Conservation (phyloP, 2,329 filamentous ascomycete species). For the Microcyclospora tardicrescens region DNA sequence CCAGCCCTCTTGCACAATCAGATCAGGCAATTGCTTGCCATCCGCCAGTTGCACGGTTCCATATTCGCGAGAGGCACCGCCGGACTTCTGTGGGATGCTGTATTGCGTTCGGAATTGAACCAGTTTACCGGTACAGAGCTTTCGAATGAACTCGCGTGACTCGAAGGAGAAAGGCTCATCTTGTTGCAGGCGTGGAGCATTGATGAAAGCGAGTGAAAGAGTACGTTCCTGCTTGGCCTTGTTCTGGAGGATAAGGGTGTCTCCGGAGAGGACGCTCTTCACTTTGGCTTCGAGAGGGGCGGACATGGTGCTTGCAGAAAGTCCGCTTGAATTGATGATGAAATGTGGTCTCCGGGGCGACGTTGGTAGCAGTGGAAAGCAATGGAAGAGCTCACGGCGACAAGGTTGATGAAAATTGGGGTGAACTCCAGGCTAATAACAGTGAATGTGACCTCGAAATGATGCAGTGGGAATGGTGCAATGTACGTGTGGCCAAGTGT, state of each 20-base stretch:
- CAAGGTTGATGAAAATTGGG: no score
- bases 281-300: slow-evolving; percentile 48
- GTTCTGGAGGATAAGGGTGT: slow-evolving; percentile 75
- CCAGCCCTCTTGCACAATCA: slow-evolving; percentile 79
- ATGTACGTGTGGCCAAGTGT: no score
- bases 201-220: slow-evolving; percentile 84
- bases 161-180: slow-evolving; percentile 70
- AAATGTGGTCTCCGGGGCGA: no score
- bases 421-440: no score
- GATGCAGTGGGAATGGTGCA: no score
- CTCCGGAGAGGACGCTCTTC: slow-evolving; percentile 88
- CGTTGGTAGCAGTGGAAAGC: no score
- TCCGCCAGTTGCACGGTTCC: slow-evolving; percentile 66
- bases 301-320: no score
- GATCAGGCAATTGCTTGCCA: slow-evolving; percentile 66
- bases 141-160: slow-evolving; percentile 84
- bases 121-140: slow-evolving; percentile 70
- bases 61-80: slow-evolving; percentile 65
- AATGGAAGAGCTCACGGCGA: no score
- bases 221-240: slow-evolving; percentile 73
- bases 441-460: no score
- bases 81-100: slow-evolving; percentile 55
- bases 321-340: no score
- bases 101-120: slow-evolving; percentile 79
- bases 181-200: slow-evolving; percentile 52